A percentile compares a stretch with the other conserved stretches of the same genome.
Evolutionary conservation across 2,329 filamentous ascomycete species (phyloP).

Genomic region (Aspergillus pseudonomiae): DNA sequence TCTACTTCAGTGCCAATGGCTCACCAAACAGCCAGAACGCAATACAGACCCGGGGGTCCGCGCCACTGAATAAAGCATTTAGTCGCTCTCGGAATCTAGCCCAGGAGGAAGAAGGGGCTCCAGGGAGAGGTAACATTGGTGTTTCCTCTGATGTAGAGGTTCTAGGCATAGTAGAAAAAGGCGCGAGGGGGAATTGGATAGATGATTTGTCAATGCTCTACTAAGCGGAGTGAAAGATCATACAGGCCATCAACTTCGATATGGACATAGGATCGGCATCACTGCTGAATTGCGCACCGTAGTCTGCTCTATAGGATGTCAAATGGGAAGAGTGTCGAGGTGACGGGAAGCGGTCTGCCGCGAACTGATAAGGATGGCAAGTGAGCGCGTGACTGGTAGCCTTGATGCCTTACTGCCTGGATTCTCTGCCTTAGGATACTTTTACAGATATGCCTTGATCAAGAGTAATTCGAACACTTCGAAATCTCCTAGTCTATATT

Average conservation of each 20-base stretch:
- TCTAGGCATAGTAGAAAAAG: conserved; percentile 28
- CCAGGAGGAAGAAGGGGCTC: conserved; percentile 68
- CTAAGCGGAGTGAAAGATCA: neutral
- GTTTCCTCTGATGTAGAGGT: conserved; percentile 24
- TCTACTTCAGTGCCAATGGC: conserved; percentile 17
- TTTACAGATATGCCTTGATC: neutral
- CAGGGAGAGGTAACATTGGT: conserved; percentile 57
- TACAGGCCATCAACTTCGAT: neutral
- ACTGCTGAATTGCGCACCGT: neutral
- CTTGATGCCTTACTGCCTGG: neutral
- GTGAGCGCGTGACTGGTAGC: neutral
- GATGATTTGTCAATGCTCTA: neutral
- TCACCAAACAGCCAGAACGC: conserved; percentile 95
- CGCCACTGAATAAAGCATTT: conserved; percentile 63
- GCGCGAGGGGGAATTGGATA: neutral
- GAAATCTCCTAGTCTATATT: neutral
- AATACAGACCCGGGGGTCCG: conserved; percentile 70
- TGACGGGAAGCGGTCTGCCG: neutral
- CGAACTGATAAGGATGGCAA: neutral
- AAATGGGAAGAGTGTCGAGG: neutral
- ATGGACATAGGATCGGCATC: neutral
- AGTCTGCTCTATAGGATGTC: neutral
- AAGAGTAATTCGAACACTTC: neutral
- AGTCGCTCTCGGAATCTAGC: conserved; percentile 71
- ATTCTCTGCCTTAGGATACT: neutral